These are phyloP conservation scores for Cryptosporidium sp. DNA, from an alignment of 169 alveolate genomes.

Conservation along the genomic window DNA sequence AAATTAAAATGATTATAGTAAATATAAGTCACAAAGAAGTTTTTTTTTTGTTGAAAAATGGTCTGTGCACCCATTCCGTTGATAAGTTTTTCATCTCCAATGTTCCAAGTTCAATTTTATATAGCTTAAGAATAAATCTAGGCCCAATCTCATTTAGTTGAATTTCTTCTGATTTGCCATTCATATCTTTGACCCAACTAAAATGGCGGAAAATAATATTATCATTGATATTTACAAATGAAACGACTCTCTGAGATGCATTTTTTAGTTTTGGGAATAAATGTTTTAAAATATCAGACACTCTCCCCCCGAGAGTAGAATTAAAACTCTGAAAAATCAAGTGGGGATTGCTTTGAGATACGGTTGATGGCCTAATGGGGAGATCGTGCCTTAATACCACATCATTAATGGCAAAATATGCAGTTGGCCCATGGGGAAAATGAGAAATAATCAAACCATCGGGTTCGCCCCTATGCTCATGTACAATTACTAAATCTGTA, in stretches of 20 bases:
- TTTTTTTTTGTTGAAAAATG: slow-evolving; percentile 95
- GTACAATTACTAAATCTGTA: slow-evolving; percentile 93
- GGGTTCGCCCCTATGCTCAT: slow-evolving; percentile 97
- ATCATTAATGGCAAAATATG: slow-evolving; percentile 95
- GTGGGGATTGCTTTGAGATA: slow-evolving; percentile 97
- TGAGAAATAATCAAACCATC: slow-evolving; percentile 98
- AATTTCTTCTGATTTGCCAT: slow-evolving; percentile 86
- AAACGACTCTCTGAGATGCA: slow-evolving; percentile 89
- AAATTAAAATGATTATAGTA: not conserved
- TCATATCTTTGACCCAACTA: slow-evolving; percentile 85
- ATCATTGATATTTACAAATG: slow-evolving; percentile 93
- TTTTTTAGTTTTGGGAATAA: slow-evolving; percentile 93
- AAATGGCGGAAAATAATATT: slow-evolving; percentile 93
- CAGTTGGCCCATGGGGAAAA: slow-evolving; percentile 99
- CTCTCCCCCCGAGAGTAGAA: slow-evolving; percentile 92
- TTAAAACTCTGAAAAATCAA: slow-evolving; percentile 94
- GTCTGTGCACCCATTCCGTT: slow-evolving; percentile 97
- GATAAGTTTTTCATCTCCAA: slow-evolving; percentile 96
- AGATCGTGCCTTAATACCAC: slow-evolving; percentile 98
- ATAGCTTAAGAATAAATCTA: slow-evolving; percentile 93
- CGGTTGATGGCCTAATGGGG: slow-evolving; percentile 93
- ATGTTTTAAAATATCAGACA: slow-evolving; percentile 91
- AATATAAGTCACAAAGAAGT: slow-evolving; percentile 58
- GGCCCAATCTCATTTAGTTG: slow-evolving; percentile 94
- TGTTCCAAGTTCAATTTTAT: slow-evolving; percentile 96